Base-by-base conservation (phyloP, 305 asterid species). In the Galium porrigens region DNA sequence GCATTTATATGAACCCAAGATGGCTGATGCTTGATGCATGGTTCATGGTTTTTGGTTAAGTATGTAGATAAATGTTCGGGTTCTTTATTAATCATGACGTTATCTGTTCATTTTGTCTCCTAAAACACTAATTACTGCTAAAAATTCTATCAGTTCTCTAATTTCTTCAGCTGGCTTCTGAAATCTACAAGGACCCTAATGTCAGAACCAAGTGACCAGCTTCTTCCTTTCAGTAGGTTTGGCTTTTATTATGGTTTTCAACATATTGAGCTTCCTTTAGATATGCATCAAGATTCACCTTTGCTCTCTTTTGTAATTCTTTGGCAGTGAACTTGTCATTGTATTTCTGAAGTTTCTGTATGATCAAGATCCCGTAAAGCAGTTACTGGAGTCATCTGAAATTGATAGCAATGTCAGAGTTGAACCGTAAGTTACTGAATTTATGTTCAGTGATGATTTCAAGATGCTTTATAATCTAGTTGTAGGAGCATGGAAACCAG, bases 151-250 rank as follows among this genome's bases (percentile, higher is more conserved):
- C 85, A 92, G 98, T 92, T 85, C 74, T 85, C 98, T 68, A 92
- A 89, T 79, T 92, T 92, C 81, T 89, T 92, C 94, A 84, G 83
- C 81, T 92, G 98, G 98, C 95, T 92, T 80, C 88, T 84, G 68
- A 92, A 86, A 79, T 85, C 84, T 49, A 89, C 85, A 77, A 89
- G 86, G 88, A 83, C 84, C 62, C 84, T 92, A 67, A 85, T 86
- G 95, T 87, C 98, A 44, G 96, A 92, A 78, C 94, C 94, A 73
- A 84, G 90, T 54, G 95, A 92, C 75, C 94, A 86, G 73, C 89
- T 85, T 78, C 79, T 73, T 71, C 96, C 95, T 61, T 86, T 92
- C 79, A 92, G 85, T 77, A 88, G 98, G 98, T 92, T 77, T 68
- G 90, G 67, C 71, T 68, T 71, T 58, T 67, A 68, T 69, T 64